Percentiles rank a stretch among this genome's conserved stretches.
Evolutionary conservation across 2,329 filamentous ascomycete species (phyloP).

Genomic region (Rhytidhysteron rufulum): DNA sequence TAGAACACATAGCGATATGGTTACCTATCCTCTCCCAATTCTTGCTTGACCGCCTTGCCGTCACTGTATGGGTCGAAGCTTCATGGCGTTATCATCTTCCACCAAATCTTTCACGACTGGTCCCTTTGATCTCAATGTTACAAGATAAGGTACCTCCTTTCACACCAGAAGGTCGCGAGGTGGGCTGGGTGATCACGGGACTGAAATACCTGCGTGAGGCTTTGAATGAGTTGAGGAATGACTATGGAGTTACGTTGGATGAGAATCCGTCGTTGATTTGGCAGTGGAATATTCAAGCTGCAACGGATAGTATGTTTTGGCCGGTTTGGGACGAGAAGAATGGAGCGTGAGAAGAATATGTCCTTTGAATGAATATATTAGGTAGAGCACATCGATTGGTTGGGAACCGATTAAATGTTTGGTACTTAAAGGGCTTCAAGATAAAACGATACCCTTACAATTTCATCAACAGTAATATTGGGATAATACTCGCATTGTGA

Average conservation of each 20-base stretch:
- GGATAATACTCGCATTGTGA: too few species aligned
- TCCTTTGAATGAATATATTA: too few species aligned
- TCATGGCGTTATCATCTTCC: constrained; percentile 27
- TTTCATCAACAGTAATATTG: too few species aligned
- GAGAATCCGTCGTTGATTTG: constrained; percentile 27
- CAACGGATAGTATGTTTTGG: constrained; percentile 5
- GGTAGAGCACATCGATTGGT: too few species aligned
- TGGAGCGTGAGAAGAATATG: too few species aligned
- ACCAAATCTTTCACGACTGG: constrained; percentile 24
- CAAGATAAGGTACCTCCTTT: constrained; percentile 18
- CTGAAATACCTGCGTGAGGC: constrained; percentile 20
- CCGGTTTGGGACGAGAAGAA: constrained; percentile 8
- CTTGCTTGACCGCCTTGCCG: constrained; percentile 19
- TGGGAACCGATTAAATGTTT: too few species aligned
- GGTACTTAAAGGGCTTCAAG: too few species aligned
- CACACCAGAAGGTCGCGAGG: constrained; percentile 20
- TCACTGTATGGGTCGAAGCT: constrained; percentile 29
- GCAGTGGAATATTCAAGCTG: constrained; percentile 16
- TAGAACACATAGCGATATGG: constrained; percentile 7
- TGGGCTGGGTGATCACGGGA: constrained; percentile 19
- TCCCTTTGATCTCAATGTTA: constrained; percentile 18
- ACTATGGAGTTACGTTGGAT: constrained; percentile 15
- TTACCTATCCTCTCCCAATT: constrained; percentile 22
- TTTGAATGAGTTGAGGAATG: constrained; percentile 19
- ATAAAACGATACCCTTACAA: too few species aligned